Evolutionary conservation across 2,329 filamentous ascomycete genomes (phyloP).

Genomic region (Mycosphaerella sp.): DNA sequence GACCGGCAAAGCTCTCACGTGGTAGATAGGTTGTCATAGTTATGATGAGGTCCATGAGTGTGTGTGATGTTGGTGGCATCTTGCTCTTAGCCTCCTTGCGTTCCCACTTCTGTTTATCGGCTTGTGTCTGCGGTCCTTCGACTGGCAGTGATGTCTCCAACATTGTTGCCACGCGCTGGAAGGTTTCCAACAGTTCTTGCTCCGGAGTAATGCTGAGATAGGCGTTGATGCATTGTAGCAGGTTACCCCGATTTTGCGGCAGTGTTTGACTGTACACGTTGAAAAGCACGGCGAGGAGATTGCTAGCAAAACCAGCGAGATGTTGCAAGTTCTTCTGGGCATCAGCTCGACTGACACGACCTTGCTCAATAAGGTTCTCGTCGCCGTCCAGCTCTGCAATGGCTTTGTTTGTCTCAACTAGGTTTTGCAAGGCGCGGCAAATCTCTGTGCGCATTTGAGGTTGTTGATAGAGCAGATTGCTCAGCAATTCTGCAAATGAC

Average conservation of each 20-base stretch:
- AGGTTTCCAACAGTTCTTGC: conserved; percentile 76
- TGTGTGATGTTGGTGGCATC: conserved; percentile 90
- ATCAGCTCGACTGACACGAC: conserved; percentile 65
- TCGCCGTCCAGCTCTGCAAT: conserved; percentile 63
- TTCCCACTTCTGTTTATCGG: conserved; percentile 52
- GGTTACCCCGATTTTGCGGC: conserved; percentile 82
- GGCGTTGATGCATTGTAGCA: conserved; percentile 89
- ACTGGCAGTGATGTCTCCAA: conserved; percentile 64
- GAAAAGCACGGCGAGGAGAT: conserved; percentile 93
- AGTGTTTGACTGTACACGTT: conserved; percentile 98
- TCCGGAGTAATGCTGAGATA: conserved; percentile 67
- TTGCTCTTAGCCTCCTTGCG: conserved; percentile 52
- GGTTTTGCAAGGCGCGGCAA: conserved; percentile 74
- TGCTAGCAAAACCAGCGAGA: conserved; percentile 70
- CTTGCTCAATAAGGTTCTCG: conserved; percentile 68
- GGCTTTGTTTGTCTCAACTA: conserved; percentile 87
- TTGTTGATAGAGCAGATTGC: conserved; percentile 89
- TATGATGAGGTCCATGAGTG: conserved; percentile 92
- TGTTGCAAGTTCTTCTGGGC: conserved; percentile 78
- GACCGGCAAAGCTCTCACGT: conserved; percentile 70
- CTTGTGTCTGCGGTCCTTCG: conserved; percentile 55
- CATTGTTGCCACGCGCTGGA: conserved; percentile 78
- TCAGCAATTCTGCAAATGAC: conserved; percentile 77
- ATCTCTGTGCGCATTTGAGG: conserved; percentile 79
- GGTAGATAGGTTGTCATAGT: conserved; percentile 93